Evolutionary conservation across 139 green algal genomes (phyloP), one percentile per base, ranked within the genome.

Genomic region (Tetraselmis striata): DNA sequence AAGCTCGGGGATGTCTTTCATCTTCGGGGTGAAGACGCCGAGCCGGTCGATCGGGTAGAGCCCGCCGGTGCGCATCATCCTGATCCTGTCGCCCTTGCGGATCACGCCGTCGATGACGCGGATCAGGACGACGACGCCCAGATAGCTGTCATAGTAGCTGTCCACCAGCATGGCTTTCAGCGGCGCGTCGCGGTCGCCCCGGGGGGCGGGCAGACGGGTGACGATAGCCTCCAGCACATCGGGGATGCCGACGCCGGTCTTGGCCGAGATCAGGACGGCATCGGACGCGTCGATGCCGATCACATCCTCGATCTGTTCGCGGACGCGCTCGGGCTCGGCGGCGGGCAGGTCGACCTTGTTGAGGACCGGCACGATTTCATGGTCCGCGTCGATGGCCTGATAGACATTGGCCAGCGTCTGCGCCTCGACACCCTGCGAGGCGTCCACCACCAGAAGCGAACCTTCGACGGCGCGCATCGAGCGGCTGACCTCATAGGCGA

Each of bases 391-490:
- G 28, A 90, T 80, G 25, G 88, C 88, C 24, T 67, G 77, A 28
- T 81, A 89, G 80, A 89, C 90, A 59, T 89, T 91, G 26, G 88
- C 87, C 1, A 92, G 79, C 28, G 89, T 91, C 79, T 88, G 81
- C 80, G 83, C 82, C 78, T 89, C 74, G 26, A 86, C 78, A 23
- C 85, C 83, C 78, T 85, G 86, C 31, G 79, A 75, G 31, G 88
- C 88, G 85, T 92, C 88, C 32, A 92, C 88, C 76, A 92, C 29
- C 67, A 92, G 84, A 28, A 92, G 45, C 32, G 83, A 83, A 30
- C 88, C 88, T 29, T 92, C 77, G 77, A 23, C 30, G 2, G 77
- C 77, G 2, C 23, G 26, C 77, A 80, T 28, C 77, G 77, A 80
- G 2, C 77, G 2, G 28, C 27, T 59, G 28, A 80, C 77, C 77